These are phyloP conservation scores for Trichoderma koningii DNA, from an alignment of 2,329 filamentous ascomycete species.

Conservation along the genomic window DNA sequence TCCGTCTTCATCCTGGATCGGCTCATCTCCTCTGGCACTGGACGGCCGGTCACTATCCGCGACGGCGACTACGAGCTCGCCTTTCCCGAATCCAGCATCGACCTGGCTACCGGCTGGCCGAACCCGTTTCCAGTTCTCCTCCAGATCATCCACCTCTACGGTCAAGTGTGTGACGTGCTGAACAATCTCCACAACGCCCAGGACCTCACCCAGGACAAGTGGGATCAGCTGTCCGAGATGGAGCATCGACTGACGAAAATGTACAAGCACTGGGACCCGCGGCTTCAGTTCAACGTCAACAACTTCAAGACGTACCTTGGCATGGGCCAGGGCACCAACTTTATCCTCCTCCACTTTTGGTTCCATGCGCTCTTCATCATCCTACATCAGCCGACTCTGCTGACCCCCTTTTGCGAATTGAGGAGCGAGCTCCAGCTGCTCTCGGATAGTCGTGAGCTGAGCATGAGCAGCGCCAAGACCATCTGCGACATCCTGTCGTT, in stretches of 20 bases:
- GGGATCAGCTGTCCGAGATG: slow-evolving; percentile 72
- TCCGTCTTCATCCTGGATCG: slow-evolving; percentile 85
- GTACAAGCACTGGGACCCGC: slow-evolving; percentile 72
- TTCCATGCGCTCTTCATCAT: slow-evolving; percentile 85
- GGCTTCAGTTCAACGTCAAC: slow-evolving; percentile 78
- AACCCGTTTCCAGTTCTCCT: slow-evolving; percentile 78
- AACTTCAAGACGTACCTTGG: slow-evolving; percentile 87
- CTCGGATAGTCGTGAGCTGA: slow-evolving; percentile 76
- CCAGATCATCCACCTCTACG: slow-evolving; percentile 83
- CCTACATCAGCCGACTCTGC: slow-evolving; percentile 77
- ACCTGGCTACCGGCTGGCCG: slow-evolving; percentile 67
- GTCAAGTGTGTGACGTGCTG: slow-evolving; percentile 78
- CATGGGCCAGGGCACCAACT: slow-evolving; percentile 79
- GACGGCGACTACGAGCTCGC: slow-evolving; percentile 83
- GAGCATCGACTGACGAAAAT: slow-evolving; percentile 73
- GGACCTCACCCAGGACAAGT: slow-evolving; percentile 74
- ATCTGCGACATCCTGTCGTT: slow-evolving; percentile 88
- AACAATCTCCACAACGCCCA: slow-evolving; percentile 76
- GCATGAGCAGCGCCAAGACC: slow-evolving; percentile 88
- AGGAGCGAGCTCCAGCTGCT: slow-evolving; percentile 68
- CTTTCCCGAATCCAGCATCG: slow-evolving; percentile 57
- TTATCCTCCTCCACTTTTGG: slow-evolving; percentile 85
- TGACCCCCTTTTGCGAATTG: slow-evolving; percentile 70
- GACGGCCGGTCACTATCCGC: slow-evolving; percentile 77
- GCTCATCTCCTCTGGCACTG: slow-evolving; percentile 84